Evolutionary conservation across 768 basidiomycete species (phyloP), one percentile per base, ranked within the genome.

Genomic region (Agrocybe praecox): DNA sequence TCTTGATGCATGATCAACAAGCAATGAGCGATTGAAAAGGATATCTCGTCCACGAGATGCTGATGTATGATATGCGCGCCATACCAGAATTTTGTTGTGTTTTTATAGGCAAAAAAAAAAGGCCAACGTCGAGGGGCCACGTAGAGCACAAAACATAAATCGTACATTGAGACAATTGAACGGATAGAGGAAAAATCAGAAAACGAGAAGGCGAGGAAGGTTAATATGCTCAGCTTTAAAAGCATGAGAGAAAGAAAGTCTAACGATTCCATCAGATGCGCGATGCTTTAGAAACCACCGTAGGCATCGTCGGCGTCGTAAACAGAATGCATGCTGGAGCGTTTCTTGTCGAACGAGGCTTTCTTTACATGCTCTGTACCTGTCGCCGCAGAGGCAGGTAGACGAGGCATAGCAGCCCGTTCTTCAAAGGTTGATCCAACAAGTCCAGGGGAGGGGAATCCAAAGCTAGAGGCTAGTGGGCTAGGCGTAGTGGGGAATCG

Each of bases 221-320:
- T 22, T 44, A 44, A 53, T n/a, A n/a, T n/a, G n/a, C n/a, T n/a
- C n/a, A n/a, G n/a, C n/a, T n/a, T n/a, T n/a, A n/a, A n/a, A 22
- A 50, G 55, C 26, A 52, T 32, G n/a, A 19, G 21, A 49, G 26
- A 44, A 23, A 40, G 19, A 23, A 55, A 46, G 51, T 23, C n/a
- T 54, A 22, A 12, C 14, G 43, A 6, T 46, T 15, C 33, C 49
- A 23, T 19, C 22, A 26, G 36, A 40, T 8, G 44, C 19, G 12
- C 15, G 36, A 34, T 26, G 15, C 50, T 18, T 79, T 72, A 89
- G 67, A 90, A 81, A 26, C 87, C 89, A 22, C 80, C 86, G 61
- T 90, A 90, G 46, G 84, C 87, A 60, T 90, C 88, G 24, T 84
- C 83, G 32, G 81, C 80, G 60, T 85, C 79, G 61, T 89, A 90